Base-by-base conservation (phyloP, 306 rosid genomes). In the Cucurbita ficifolia region DNA sequence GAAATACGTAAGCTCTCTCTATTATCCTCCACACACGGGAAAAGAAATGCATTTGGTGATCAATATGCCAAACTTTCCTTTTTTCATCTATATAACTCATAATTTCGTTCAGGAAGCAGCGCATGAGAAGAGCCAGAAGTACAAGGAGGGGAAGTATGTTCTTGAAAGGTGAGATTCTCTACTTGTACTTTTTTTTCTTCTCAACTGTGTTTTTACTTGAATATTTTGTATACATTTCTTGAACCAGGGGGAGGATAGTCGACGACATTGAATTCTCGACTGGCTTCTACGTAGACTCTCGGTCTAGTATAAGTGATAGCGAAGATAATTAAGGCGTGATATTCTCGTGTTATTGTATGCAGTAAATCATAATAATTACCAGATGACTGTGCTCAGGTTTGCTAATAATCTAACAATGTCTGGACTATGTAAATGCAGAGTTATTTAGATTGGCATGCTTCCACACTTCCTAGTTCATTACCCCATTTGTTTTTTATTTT, bases 81-180 rank as follows among this genome's bases (percentile, higher is more conserved):
- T 53, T 70, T 72, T 68, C 11, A 72, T 76, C 21, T 64, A 1
- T 64, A 19, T 64, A 14, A 29, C 5, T 46, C 57, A 70, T 70
- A 16, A 29, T 73, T 50, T 70, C 35, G 55, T 52, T 54, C 81
- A 90, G 98, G 98, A 88, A 69, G 79, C 82, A 78, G 96, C 92
- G 7, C 98, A 86, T 12, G 98, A 90, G 82, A 88, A 78, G 82
- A 79, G 83, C 82, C 98, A 92, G 74, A 87, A 92, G 81, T 90
- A 90, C 74, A 92, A 92, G 81, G 96, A 92, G 79, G 98, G 96
- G 61, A 92, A 85, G 87, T 90, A 83, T 81, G 91, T 92, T 59
- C 98, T 92, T 74, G 98, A 92, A 84, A 92, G 96, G 98, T 92
- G 86, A 64, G 57, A 42, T 56, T 67, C 63, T 53, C 52, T 19